A percentile compares a stretch with the other conserved stretches of the same genome.
These are phyloP conservation scores for Fusarium subtropicale DNA, from an alignment of 2,329 filamentous ascomycete genomes.

Conservation along the genomic window DNA sequence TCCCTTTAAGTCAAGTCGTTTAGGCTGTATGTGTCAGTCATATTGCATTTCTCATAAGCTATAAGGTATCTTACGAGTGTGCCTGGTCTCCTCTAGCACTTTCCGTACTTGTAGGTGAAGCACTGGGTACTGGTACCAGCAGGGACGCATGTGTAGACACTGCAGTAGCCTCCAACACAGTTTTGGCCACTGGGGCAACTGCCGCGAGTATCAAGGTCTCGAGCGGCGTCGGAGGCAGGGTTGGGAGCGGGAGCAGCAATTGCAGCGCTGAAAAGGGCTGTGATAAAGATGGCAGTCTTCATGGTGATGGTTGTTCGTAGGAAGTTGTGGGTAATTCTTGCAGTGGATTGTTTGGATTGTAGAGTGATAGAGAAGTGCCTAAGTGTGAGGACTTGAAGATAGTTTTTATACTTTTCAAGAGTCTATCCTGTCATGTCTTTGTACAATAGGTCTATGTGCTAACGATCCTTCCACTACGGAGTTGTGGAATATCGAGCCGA, in stretches of 20 bases:
- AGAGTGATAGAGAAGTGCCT: neutral
- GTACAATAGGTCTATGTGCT: neutral
- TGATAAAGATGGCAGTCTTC: neutral
- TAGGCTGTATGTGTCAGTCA: neutral
- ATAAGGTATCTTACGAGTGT: neutral
- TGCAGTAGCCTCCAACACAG: slow-evolving; percentile 1
- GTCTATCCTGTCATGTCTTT: neutral
- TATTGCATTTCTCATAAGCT: neutral
- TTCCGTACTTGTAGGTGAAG: neutral
- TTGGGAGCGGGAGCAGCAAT: neutral
- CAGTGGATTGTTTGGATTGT: neutral
- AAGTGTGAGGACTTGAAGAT: neutral
- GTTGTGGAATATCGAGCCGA: neutral
- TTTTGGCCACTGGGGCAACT: neutral
- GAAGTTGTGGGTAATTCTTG: neutral
- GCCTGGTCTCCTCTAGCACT: neutral
- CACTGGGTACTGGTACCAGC: neutral
- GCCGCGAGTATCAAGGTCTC: neutral
- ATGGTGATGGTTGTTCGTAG: neutral
- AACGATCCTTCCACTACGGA: neutral
- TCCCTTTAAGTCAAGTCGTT: neutral
- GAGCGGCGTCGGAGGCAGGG: neutral
- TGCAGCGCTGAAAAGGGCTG: neutral
- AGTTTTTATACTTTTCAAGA: neutral
- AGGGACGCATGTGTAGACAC: neutral